Evolutionary conservation across 106 monocot genomes (phyloP).

Genomic region (Ottelia alismoides): DNA sequence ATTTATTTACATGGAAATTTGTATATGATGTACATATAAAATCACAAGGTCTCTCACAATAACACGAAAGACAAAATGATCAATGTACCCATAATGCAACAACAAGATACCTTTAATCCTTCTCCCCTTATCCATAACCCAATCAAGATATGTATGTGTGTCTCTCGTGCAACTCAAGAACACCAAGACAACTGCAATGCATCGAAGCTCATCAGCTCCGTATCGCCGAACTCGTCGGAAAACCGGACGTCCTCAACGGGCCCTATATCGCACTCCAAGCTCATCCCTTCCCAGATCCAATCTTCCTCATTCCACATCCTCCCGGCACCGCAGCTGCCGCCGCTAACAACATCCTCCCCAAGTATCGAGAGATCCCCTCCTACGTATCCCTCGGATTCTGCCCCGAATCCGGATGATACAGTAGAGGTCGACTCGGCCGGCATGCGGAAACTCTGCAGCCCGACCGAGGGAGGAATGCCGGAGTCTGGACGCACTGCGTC

Average conservation of each 20-base stretch:
- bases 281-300: constrained; percentile 19
- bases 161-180: constrained; percentile 3
- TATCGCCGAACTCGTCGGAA: background rate
- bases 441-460: background rate
- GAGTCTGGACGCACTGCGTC: too few species aligned
- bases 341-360: background rate
- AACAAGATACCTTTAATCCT: too few species aligned
- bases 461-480: too few species aligned
- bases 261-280: constrained; percentile 17
- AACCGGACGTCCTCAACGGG: constrained; percentile 15
- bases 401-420: background rate
- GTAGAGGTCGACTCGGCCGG: background rate
- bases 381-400: background rate
- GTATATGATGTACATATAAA: too few species aligned
- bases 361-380: background rate
- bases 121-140: too few species aligned
- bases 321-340: background rate
- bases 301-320: constrained; percentile 2
- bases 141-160: background rate
- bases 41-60: too few species aligned
- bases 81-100: too few species aligned
- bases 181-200: constrained; percentile 29
- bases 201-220: constrained; percentile 25
- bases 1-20: too few species aligned
- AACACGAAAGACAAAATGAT: too few species aligned